Evolutionary conservation across 2,329 filamentous ascomycete species (phyloP).

Genomic region (Calonectria multiphialidica): DNA sequence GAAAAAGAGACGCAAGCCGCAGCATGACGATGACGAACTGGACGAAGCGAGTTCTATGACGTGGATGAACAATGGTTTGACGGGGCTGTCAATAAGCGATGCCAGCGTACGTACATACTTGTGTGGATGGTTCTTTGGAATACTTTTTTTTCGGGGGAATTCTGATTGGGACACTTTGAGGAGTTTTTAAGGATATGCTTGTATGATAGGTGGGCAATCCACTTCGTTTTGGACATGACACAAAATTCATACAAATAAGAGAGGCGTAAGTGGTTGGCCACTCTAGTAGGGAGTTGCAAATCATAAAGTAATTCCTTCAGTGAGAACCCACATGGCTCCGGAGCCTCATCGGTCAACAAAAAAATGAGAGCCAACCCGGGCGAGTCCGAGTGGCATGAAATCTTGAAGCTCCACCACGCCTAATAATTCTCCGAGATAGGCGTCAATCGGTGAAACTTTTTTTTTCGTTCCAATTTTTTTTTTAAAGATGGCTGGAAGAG

Average conservation of each 20-base stretch:
- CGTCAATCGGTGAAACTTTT: conserved; percentile 21
- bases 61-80: conserved; percentile 29
- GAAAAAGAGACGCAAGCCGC: conserved; percentile 37
- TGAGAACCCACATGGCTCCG: conserved; percentile 41
- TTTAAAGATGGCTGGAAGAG: not conserved
- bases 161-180: conserved; percentile 15
- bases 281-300: conserved; percentile 4
- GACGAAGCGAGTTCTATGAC: conserved; percentile 25
- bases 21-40: conserved; percentile 29
- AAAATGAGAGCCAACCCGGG: conserved; percentile 1
- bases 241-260: conserved; percentile 21
- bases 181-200: conserved; percentile 12
- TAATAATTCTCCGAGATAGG: conserved; percentile 25
- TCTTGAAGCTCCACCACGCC: conserved; percentile 13
- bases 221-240: conserved; percentile 15
- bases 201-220: conserved; percentile 9
- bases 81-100: conserved; percentile 17
- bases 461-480: not conserved
- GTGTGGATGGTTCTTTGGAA: not conserved
- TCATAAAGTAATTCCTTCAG: conserved; percentile 21
- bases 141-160: not conserved
- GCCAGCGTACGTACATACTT: conserved; percentile 17
- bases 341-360: conserved; percentile 44
- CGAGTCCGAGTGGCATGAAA: not conserved
- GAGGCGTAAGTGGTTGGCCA: conserved; percentile 1